Conservation (phyloP, 257 asterid species). For the Primulina huaijiensis region DNA sequence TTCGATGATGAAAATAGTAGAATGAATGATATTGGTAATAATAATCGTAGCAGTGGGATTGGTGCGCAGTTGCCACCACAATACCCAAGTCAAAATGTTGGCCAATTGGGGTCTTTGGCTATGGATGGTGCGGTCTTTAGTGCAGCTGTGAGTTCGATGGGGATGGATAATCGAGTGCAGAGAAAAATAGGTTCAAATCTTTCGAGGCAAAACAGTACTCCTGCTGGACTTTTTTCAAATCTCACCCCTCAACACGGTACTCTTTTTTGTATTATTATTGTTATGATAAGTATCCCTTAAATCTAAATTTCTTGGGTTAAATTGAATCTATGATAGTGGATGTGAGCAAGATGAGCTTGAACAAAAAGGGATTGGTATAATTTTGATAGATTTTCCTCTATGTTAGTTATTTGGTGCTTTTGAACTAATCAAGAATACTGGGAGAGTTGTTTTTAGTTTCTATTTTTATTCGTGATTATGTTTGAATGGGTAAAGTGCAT, state of each 20-base stretch:
- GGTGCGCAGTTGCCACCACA: conserved; percentile 66
- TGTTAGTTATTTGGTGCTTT: background rate
- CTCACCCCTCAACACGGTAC: conserved; percentile 57
- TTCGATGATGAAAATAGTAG: conserved; percentile 22
- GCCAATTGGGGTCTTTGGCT: conserved; percentile 24
- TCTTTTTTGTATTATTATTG: background rate
- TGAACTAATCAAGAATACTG: background rate
- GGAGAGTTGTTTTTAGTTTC: background rate
- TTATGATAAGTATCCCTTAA: background rate
- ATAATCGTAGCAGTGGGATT: conserved; percentile 21
- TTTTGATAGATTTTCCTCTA: conserved; percentile 4
- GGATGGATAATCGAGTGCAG: conserved; percentile 38
- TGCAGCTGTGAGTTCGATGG: conserved; percentile 30
- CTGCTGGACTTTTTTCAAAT: conserved; percentile 66
- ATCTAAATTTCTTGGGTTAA: conserved; percentile 16
- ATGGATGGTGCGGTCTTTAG: conserved; percentile 30
- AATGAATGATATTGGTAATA: conserved; percentile 12
- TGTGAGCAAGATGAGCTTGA: background rate
- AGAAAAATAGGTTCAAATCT: conserved; percentile 37
- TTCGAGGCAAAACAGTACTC: conserved; percentile 68
- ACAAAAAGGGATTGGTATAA: background rate
- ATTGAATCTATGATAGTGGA: background rate
- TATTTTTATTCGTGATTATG: background rate
- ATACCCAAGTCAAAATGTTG: conserved; percentile 50
- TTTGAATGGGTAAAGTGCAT: background rate